Evolutionary conservation across 2,329 filamentous ascomycete species (phyloP).

Genomic region (Fusarium sp.): DNA sequence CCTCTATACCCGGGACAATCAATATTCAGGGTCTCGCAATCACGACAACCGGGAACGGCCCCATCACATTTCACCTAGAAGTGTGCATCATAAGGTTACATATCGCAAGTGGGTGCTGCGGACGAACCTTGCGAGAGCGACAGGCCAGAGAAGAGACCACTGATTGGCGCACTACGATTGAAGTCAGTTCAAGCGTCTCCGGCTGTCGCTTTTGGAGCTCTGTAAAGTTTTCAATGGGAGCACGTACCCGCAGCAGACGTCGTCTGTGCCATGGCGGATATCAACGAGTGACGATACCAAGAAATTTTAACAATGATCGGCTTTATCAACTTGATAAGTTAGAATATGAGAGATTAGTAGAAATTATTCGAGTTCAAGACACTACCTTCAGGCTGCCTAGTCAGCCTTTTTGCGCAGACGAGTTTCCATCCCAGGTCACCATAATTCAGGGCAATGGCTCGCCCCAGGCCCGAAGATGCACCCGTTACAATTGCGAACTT

Average conservation of each 20-base stretch:
- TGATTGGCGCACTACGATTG: not conserved
- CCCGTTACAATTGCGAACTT: too few relatives aligned
- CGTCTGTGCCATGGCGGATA: not conserved
- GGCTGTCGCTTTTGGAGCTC: not conserved
- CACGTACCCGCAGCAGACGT: not conserved
- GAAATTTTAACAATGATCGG: not conserved
- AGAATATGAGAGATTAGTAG: fast-evolving
- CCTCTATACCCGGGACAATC: not conserved
- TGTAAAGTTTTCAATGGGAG: not conserved
- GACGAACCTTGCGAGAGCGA: not conserved
- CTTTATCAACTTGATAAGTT: fast-evolving
- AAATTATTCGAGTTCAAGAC: not conserved
- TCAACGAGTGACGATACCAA: not conserved
- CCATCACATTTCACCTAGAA: not conserved
- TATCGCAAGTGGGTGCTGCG: not conserved
- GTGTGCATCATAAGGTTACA: not conserved
- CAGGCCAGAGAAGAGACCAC: not conserved
- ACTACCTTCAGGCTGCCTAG: too few relatives aligned
- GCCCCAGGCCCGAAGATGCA: too few relatives aligned
- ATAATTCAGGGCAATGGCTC: too few relatives aligned
- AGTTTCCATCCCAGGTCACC: too few relatives aligned
- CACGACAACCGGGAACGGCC: not conserved
- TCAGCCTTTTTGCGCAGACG: too few relatives aligned
- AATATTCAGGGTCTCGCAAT: not conserved
- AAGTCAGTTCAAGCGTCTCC: not conserved